Evolutionary conservation across 2,329 filamentous ascomycete species (phyloP).

Genomic region (Albophoma yamanashiensis): DNA sequence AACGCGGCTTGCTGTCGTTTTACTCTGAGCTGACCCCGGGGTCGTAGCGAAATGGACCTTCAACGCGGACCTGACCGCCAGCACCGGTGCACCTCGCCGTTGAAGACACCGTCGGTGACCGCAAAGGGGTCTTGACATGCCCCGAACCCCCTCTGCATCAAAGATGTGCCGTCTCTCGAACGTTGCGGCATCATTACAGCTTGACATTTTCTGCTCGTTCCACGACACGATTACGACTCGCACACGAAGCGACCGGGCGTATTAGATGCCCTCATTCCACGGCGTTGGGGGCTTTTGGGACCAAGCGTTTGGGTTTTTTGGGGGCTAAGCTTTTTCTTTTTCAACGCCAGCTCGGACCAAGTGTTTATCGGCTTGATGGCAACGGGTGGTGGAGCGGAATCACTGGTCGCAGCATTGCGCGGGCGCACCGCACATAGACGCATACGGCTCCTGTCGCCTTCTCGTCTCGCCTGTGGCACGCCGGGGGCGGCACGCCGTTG

Average conservation of each 20-base stretch:
- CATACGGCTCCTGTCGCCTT: not conserved
- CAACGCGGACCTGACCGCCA: constrained; percentile 4
- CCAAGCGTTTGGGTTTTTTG: not conserved
- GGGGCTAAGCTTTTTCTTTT: not conserved
- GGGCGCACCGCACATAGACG: not conserved
- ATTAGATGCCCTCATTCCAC: not conserved
- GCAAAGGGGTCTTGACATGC: not conserved
- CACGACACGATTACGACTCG: constrained; percentile 1
- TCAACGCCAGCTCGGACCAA: not conserved
- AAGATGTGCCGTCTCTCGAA: not conserved
- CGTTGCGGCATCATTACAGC: not conserved
- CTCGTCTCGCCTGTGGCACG: not conserved
- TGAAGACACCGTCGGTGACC: not conserved
- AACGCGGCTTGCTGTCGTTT: not conserved
- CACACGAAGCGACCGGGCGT: constrained; percentile 1
- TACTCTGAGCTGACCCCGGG: constrained; percentile 11
- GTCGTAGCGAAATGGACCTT: constrained; percentile 35
- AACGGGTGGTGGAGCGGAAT: not conserved
- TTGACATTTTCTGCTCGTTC: not conserved
- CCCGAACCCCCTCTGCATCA: not conserved
- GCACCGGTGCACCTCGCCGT: constrained; percentile 1
- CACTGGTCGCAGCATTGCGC: not conserved
- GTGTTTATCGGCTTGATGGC: not conserved
- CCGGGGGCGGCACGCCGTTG: not conserved
- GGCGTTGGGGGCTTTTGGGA: not conserved